Conservation (phyloP, 805 yeast species). For the Trichomonascus vanleenenianus region DNA sequence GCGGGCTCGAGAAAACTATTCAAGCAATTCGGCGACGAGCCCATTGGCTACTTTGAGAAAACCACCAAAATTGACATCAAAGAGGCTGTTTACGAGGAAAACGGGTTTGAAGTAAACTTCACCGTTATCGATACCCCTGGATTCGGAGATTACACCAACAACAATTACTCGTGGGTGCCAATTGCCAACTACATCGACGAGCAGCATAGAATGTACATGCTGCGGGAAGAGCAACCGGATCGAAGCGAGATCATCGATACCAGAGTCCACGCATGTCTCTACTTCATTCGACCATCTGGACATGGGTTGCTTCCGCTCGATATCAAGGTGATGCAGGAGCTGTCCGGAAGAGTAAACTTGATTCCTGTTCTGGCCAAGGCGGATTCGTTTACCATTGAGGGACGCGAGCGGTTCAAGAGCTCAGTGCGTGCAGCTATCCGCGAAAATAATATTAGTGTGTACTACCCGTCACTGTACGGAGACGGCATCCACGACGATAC, state of each 20-base stretch:
- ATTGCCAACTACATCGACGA: conserved; percentile 83
- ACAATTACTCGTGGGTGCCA: conserved; percentile 79
- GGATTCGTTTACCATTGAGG: conserved; percentile 72
- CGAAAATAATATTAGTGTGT: conserved; percentile 73
- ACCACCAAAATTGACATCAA: conserved; percentile 44
- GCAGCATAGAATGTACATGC: conserved; percentile 82
- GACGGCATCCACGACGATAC: neutral
- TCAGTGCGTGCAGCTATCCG: conserved; percentile 70
- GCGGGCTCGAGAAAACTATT: conserved; percentile 19
- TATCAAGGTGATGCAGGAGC: conserved; percentile 78
- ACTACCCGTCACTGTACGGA: conserved; percentile 39
- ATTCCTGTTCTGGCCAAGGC: conserved; percentile 86
- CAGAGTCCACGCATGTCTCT: conserved; percentile 84
- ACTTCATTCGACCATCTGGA: conserved; percentile 87
- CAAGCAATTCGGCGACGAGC: neutral
- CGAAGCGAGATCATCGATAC: conserved; percentile 51
- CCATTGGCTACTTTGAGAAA: conserved; percentile 39
- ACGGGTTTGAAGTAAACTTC: conserved; percentile 67
- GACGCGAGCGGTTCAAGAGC: conserved; percentile 57
- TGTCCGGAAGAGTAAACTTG: conserved; percentile 73
- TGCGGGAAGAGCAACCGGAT: conserved; percentile 87
- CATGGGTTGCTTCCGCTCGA: conserved; percentile 83
- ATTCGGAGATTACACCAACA: conserved; percentile 85
- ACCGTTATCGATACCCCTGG: conserved; percentile 91
- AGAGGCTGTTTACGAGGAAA: conserved; percentile 73